Evolutionary conservation across 306 rosid genomes (phyloP).

Genomic region (Spatholobus suberectus): DNA sequence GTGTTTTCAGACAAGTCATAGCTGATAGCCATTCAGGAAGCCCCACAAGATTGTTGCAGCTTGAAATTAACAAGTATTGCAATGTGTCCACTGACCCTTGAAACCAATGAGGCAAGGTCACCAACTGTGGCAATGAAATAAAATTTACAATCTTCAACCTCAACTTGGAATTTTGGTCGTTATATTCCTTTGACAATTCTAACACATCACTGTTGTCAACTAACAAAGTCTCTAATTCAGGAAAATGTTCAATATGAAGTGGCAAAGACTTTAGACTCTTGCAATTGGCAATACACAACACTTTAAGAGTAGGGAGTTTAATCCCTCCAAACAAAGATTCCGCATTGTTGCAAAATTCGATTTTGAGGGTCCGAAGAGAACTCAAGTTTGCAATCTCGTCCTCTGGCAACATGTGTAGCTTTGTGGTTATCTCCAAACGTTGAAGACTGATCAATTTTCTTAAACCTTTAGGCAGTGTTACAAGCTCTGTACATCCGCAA

Average conservation of each 20-base stretch:
- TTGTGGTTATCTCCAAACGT: constrained; percentile 33
- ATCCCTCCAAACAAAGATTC: constrained; percentile 10
- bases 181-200: background rate
- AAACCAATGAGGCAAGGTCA: constrained; percentile 44
- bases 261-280: constrained; percentile 35
- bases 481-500: constrained; percentile 36
- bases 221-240: background rate
- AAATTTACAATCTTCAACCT: background rate
- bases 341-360: background rate
- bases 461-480: constrained; percentile 37
- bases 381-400: constrained; percentile 29
- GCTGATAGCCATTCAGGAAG: constrained; percentile 46
- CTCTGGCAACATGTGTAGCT: constrained; percentile 12
- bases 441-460: constrained; percentile 39
- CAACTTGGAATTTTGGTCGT: background rate
- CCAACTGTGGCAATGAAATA: background rate
- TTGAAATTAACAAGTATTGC: background rate
- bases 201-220: background rate
- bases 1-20: background rate
- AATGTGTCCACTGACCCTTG: constrained; percentile 30
- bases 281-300: background rate
- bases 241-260: constrained; percentile 8
- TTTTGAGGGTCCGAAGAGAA: constrained; percentile 2
- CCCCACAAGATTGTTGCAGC: background rate
- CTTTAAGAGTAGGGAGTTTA: constrained; percentile 2